A percentile compares a stretch with the other conserved stretches of the same genome.
Conservation (phyloP, 129 eudicot species). For the Flaveria robusta region DNA sequence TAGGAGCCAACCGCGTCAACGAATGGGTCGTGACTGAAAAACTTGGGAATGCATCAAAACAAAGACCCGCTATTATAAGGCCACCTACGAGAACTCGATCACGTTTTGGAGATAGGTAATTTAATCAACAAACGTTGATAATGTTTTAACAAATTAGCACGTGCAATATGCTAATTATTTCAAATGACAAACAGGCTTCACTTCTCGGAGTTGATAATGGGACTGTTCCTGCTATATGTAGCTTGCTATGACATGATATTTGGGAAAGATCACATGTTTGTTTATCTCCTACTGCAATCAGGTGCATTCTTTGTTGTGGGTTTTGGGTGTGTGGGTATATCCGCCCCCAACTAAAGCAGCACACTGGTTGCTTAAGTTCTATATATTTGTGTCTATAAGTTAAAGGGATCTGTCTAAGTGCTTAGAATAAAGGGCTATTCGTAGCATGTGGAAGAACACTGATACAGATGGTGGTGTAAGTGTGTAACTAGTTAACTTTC, state of each 20-base stretch:
- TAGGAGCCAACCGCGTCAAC: slow-evolving; percentile 73
- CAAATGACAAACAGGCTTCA: slow-evolving; percentile 55
- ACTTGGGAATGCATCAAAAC: slow-evolving; percentile 61
- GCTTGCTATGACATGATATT: slow-evolving; percentile 59
- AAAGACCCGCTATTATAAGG: slow-evolving; percentile 31
- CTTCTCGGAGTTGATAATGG: slow-evolving; percentile 59
- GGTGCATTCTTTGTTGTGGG: slow-evolving; percentile 73
- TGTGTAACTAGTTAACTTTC: slow-evolving; percentile 12
- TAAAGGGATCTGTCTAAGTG: slow-evolving; percentile 16
- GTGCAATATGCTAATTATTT: slow-evolving; percentile 17
- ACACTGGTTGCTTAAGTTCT: background rate
- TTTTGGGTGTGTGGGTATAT: slow-evolving; percentile 63
- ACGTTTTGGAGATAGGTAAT: slow-evolving; percentile 59
- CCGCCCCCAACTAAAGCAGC: slow-evolving; percentile 40
- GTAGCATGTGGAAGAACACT: slow-evolving; percentile 19
- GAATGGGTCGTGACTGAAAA: slow-evolving; percentile 94
- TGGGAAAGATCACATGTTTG: slow-evolving; percentile 60
- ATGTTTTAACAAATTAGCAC: background rate
- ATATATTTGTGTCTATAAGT: slow-evolving; percentile 8
- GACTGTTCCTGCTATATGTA: slow-evolving; percentile 56
- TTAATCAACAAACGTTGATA: background rate
- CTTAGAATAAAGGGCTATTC: slow-evolving; percentile 14
- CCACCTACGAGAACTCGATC: slow-evolving; percentile 45
- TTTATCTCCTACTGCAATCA: slow-evolving; percentile 68
- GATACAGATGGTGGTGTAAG: slow-evolving; percentile 9